Conservation (phyloP, 495 filamentous ascomycete genomes). For the Cairneyella variabilis region DNA sequence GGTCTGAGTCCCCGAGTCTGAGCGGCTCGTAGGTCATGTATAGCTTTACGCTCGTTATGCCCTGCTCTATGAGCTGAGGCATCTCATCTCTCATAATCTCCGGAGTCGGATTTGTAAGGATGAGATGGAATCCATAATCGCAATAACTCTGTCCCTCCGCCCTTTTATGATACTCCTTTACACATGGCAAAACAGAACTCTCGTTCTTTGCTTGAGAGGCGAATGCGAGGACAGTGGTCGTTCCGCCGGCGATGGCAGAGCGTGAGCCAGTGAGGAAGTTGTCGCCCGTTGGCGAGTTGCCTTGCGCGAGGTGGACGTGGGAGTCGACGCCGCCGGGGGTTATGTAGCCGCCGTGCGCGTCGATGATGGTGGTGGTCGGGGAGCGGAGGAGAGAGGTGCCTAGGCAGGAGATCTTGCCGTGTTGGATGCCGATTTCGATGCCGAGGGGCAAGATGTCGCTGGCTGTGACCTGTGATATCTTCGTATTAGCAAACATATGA, state of each 20-base stretch:
- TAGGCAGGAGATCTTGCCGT: slow-evolving; percentile 23
- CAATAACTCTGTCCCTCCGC: slow-evolving; percentile 41
- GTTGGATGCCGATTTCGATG: slow-evolving; percentile 22
- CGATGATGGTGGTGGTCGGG: slow-evolving; percentile 17
- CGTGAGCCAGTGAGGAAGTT: slow-evolving; percentile 41
- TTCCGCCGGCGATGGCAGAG: slow-evolving; percentile 52
- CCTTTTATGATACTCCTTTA: slow-evolving; percentile 40
- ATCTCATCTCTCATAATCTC: slow-evolving; percentile 37
- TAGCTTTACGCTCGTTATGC: slow-evolving; percentile 50
- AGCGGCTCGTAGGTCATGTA: slow-evolving; percentile 57
- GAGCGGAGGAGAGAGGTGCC: slow-evolving; percentile 15
- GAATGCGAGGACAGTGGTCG: slow-evolving; percentile 54
- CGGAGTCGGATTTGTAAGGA: slow-evolving; percentile 44
- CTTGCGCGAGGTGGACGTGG: slow-evolving; percentile 42
- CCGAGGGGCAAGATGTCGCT: slow-evolving; percentile 19
- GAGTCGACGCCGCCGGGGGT: slow-evolving; percentile 42
- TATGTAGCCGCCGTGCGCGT: slow-evolving; percentile 32
- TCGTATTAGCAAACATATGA: slow-evolving; percentile 4
- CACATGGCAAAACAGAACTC: slow-evolving; percentile 37
- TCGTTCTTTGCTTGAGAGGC: slow-evolving; percentile 44
- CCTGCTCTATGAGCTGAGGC: slow-evolving; percentile 35
- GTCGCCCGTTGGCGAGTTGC: slow-evolving; percentile 30
- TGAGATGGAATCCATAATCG: slow-evolving; percentile 53
- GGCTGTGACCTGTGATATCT: slow-evolving; percentile 22
- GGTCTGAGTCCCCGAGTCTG: slow-evolving; percentile 43